A percentile compares a stretch with the other conserved stretches of the same genome.
Evolutionary conservation across 176 grass and related monocot genomes (phyloP).

Genomic region (Areca catechu): DNA sequence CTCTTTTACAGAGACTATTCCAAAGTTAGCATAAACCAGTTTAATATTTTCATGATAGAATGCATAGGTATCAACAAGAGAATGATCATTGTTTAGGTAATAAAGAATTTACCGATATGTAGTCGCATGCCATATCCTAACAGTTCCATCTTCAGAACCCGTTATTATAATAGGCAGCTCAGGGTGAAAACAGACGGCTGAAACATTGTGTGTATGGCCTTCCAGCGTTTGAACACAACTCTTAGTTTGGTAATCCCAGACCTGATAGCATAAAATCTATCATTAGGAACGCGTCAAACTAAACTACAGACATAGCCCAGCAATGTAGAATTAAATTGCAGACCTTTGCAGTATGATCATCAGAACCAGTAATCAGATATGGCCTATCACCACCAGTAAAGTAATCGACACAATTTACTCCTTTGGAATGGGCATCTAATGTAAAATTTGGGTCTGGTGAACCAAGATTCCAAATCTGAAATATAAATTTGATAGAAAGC

Average conservation of each 20-base stretch:
- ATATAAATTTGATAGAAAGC: not conserved
- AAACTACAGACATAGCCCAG: too few species aligned
- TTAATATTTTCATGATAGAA: too few species aligned
- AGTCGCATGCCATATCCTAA: conserved; percentile 61
- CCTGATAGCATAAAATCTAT: conserved; percentile 32
- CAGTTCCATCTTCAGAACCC: conserved; percentile 63
- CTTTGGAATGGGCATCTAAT: conserved; percentile 59
- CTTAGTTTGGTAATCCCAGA: conserved; percentile 76
- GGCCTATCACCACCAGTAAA: conserved; percentile 40
- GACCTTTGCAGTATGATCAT: conserved; percentile 67
- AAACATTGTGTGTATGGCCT: conserved; percentile 62
- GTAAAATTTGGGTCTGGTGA: conserved; percentile 70
- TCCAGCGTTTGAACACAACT: conserved; percentile 74
- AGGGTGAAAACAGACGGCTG: conserved; percentile 30
- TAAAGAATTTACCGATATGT: conserved; percentile 41
- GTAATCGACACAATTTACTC: conserved; percentile 75
- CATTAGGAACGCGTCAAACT: too few species aligned
- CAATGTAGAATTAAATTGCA: not conserved
- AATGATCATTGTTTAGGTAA: not conserved
- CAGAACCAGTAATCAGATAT: conserved; percentile 42
- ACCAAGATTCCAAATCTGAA: conserved; percentile 75
- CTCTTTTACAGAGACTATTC: too few species aligned
- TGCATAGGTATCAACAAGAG: too few species aligned
- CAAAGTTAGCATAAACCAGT: too few species aligned
- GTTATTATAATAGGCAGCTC: conserved; percentile 79